Evolutionary conservation across 2,329 filamentous ascomycete species (phyloP), one percentile per base, ranked within the genome.

Genomic region (Pyricularia pennisetigena): DNA sequence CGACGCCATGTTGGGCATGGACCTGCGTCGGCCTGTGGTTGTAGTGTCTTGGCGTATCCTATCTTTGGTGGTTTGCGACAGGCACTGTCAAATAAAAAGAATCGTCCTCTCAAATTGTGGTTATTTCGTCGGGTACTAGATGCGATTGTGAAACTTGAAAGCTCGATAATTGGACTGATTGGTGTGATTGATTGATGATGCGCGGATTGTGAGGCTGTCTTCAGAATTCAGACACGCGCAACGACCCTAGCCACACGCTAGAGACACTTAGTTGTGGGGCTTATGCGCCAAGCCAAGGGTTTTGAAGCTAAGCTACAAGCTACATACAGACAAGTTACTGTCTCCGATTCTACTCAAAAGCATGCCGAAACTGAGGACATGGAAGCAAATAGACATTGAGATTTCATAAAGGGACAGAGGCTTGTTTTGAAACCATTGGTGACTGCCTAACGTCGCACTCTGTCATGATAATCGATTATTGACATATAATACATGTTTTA

Each of bases 1-100:
- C 30, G 87, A 87, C 23, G 87, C 83, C 88, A 91, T 91, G 66
- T 70, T 72, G 66, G 69, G 66, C 29, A 67, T 14, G 28, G 30
- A 9, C 16, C 41, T n/a, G 41, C 20, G 20, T 20, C 41, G 41
- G 5, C 8, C 41, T 54, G 20, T 54, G 41, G 41, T 54, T n/a
- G 41, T 54, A 7, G 16, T 54, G 16, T 8, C 41, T 54, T 54
- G 57, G 10, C n/a, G 23, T 61, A 10, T 2, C 23, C 23, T 61
- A n/a, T 61, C 57, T 26, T 61, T 26, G 57, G 14, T 61, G 8
- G 24, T 61, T 26, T 24, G 26, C 7, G 23, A 14, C 23, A 23
- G 28, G 23, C 23, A 9, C 23, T 24, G 1, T 61, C 57, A n/a
- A n/a, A 2, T 4, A 54, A 20, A 1, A 7, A 54, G 14, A 24